Conservation (phyloP, 345 rosid species). For the Barbarea vulgaris region DNA sequence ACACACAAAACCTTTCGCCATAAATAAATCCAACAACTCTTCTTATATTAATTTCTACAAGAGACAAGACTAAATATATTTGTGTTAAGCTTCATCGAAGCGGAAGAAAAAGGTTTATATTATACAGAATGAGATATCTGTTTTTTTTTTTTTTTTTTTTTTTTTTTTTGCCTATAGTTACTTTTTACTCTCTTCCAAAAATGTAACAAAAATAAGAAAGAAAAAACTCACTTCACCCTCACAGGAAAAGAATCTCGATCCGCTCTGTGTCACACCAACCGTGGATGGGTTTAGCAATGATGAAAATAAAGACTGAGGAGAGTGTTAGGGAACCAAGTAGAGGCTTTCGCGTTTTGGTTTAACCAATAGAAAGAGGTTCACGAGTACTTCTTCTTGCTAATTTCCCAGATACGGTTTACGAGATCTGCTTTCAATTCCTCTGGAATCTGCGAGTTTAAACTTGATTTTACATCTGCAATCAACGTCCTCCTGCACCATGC, state of each 20-base stretch:
- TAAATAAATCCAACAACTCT: neutral
- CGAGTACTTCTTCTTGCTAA: slow-evolving; percentile 50
- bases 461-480: slow-evolving; percentile 65
- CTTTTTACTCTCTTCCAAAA: slow-evolving; percentile 41
- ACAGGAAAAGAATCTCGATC: slow-evolving; percentile 21
- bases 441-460: slow-evolving; percentile 62
- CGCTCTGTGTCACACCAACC: slow-evolving; percentile 16
- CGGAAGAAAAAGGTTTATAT: neutral
- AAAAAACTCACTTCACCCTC: slow-evolving; percentile 22
- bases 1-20: neutral
- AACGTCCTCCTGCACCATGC: slow-evolving; percentile 63
- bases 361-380: slow-evolving; percentile 23
- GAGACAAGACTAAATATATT: neutral
- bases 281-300: slow-evolving; percentile 34
- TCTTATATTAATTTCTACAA: neutral
- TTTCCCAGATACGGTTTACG: slow-evolving; percentile 52
- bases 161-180: slow-evolving; percentile 26
- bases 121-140: slow-evolving; percentile 27
- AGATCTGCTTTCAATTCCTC: slow-evolving; percentile 72
- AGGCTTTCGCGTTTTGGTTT: slow-evolving; percentile 23
- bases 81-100: neutral
- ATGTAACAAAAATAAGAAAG: slow-evolving; percentile 34
- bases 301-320: slow-evolving; percentile 41
- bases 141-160: neutral
- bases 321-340: slow-evolving; percentile 28